Base-by-base conservation (phyloP, 1,284 basidiomycete genomes). In the Trametes versicolor region DNA sequence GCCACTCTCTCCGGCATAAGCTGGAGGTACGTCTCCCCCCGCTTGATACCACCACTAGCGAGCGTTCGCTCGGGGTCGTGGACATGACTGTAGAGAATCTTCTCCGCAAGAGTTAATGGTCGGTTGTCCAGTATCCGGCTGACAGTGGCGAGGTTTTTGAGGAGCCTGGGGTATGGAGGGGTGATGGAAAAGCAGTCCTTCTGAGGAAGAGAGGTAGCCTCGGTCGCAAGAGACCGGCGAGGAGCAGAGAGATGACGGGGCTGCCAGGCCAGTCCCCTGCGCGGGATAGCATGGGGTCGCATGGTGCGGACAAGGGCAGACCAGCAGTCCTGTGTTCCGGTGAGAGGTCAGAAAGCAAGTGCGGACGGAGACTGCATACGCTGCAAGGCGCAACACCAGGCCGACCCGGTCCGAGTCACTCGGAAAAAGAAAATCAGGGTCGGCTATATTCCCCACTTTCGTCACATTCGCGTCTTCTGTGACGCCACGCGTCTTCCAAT, bases 71-170 rank as follows among this genome's bases (percentile, higher is more conserved):
- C 87, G 9, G 96, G 95, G 70, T 97, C 89, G 70, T 88, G 80
- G 60, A 99, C 81, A 80, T 99, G 98, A 72, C 95, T 92, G 80
- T 98, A 99, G 51, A 99, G 85, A 56, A 99, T 98, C 86, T 99
- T 99, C 81, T 99, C 98, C 29, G 97, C 93, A 19, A 99, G 85
- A 1, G 97, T 97, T 64, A 99, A 82, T 21, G 94, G 93, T 62
- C 89, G 82, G 68, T 81, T 78, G 66, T 85, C 84, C 71, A 99
- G 83, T 57, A 94, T 80, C 57, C 84, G 77, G 63, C 93, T 89
- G 60, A 97, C 94, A 59, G 80, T 81, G 56, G 86, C 82, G 63
- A 99, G 88, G 55, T 93, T 97, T 70, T 87, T 77, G 56, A 95
- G 83, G 53, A 99, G 84, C 63, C 83, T 81, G 9, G 85, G 72